Conservation (phyloP, 352 stramenopile genomes). For the Phytophthora tentaculata region DNA sequence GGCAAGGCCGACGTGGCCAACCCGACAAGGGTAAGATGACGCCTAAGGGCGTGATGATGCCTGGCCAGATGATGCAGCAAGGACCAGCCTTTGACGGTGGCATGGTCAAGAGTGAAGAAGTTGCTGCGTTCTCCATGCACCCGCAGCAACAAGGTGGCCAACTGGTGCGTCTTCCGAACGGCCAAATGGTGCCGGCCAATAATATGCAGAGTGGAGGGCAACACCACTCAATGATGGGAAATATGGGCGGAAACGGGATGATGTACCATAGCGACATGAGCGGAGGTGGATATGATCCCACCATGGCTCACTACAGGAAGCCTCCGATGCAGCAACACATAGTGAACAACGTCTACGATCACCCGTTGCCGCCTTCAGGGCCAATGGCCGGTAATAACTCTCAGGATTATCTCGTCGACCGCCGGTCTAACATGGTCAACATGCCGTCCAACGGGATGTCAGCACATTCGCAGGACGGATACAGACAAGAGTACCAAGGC, state of each 20-base stretch:
- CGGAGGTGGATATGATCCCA: conserved; percentile 54
- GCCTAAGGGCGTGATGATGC: conserved; percentile 37
- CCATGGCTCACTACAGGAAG: conserved; percentile 60
- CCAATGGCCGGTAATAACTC: conserved; percentile 24
- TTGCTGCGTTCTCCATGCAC: conserved; percentile 62
- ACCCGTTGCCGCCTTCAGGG: conserved; percentile 42
- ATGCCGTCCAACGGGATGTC: conserved; percentile 42
- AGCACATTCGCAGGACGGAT: conserved; percentile 30
- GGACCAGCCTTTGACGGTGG: conserved; percentile 43
- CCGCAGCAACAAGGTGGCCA: conserved; percentile 38
- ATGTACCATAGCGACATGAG: conserved; percentile 59
- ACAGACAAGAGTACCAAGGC: conserved; percentile 34
- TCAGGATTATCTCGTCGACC: conserved; percentile 53
- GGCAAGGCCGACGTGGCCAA: conserved; percentile 51
- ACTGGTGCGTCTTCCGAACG: conserved; percentile 46
- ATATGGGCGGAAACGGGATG: conserved; percentile 33
- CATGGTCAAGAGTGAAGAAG: conserved; percentile 77
- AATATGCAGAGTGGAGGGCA: conserved; percentile 32
- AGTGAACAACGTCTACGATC: conserved; percentile 48
- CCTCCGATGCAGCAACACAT: conserved; percentile 42
- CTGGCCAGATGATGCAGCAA: conserved; percentile 37
- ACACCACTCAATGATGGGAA: conserved; percentile 32
- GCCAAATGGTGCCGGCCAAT: conserved; percentile 36
- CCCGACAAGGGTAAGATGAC: conserved; percentile 51
- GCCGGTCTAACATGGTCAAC: conserved; percentile 49